Percentiles rank a stretch among this genome's conserved stretches.
These are phyloP conservation scores for Elongisporangium prolatum DNA, from an alignment of 352 stramenopile species.

Conservation along the genomic window DNA sequence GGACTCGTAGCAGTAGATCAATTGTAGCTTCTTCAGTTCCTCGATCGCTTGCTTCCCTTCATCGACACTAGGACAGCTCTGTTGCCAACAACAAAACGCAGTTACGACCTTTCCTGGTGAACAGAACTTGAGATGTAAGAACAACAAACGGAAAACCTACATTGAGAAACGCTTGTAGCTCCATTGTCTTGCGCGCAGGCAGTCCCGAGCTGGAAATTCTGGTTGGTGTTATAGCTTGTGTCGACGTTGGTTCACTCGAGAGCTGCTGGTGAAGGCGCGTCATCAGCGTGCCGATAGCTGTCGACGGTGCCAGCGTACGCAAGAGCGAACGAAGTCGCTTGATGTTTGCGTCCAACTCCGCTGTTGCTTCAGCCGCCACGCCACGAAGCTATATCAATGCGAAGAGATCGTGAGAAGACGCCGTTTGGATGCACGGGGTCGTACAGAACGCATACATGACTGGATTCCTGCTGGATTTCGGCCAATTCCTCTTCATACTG, in stretches of 20 bases:
- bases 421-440: slow-evolving; percentile 1
- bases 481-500: slow-evolving; percentile 64
- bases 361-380: slow-evolving; percentile 37
- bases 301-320: slow-evolving; percentile 47
- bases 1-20: slow-evolving; percentile 80
- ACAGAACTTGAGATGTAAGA: slow-evolving; percentile 9
- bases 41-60: slow-evolving; percentile 67
- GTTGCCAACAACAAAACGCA: slow-evolving; percentile 3
- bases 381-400: slow-evolving; percentile 43
- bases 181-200: slow-evolving; percentile 46
- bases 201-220: slow-evolving; percentile 11
- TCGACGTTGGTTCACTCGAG: slow-evolving; percentile 20
- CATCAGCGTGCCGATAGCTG: slow-evolving; percentile 67
- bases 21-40: slow-evolving; percentile 75
- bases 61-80: slow-evolving; percentile 72
- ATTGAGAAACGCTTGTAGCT: slow-evolving; percentile 59
- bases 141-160: slow-evolving; percentile 20
- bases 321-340: slow-evolving; percentile 61
- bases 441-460: slow-evolving; percentile 30
- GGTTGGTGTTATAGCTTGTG: slow-evolving; percentile 3
- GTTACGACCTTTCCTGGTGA: slow-evolving; percentile 6
- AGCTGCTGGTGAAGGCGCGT: slow-evolving; percentile 71
- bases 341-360: slow-evolving; percentile 51
- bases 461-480: slow-evolving; percentile 53
- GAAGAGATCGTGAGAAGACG: slow-evolving; percentile 2